A percentile compares a stretch with the other conserved stretches of the same genome.
phyloP scores from a whole-genome alignment of 495 filamentous ascomycete species.

The Xylaria bambusicola region DNA sequence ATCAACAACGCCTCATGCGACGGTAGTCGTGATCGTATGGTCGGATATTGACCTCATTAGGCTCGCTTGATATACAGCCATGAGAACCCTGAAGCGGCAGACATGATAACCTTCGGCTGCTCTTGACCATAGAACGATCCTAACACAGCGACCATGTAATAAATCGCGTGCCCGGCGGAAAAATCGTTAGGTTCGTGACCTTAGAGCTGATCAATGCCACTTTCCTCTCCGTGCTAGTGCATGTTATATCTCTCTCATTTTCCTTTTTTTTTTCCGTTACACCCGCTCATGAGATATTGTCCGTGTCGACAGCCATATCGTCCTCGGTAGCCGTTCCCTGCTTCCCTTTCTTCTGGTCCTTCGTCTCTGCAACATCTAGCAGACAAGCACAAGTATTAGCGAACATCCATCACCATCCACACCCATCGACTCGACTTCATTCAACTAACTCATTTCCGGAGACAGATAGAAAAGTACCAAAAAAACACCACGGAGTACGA shows the following conservation, averaged over 20 bases:
- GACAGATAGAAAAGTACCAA: no score
- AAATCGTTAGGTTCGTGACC: no score
- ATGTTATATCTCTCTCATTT: neutral
- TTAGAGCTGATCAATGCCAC: no score
- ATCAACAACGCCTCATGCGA: no score
- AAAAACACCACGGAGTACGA: no score
- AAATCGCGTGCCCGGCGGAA: no score
- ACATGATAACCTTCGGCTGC: neutral
- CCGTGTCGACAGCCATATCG: conserved; percentile 27
- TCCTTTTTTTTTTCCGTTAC: no score
- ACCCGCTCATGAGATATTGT: conserved; percentile 19
- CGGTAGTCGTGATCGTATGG: no score
- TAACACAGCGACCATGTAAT: neutral
- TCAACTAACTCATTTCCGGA: neutral
- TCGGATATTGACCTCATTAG: neutral
- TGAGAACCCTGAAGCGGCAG: neutral
- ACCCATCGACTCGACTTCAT: no score
- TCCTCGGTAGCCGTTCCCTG: conserved; percentile 4
- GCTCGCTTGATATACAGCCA: neutral
- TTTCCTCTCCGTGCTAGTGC: no score
- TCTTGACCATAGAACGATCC: neutral
- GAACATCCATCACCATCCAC: no score
- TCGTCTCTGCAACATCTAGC: no score
- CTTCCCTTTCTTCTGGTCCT: neutral
- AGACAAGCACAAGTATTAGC: conserved; percentile 4